Percentiles rank a stretch among this genome's conserved stretches.
These are phyloP conservation scores for Suillus tomentosus DNA, from an alignment of 768 basidiomycete species.

Conservation along the genomic window DNA sequence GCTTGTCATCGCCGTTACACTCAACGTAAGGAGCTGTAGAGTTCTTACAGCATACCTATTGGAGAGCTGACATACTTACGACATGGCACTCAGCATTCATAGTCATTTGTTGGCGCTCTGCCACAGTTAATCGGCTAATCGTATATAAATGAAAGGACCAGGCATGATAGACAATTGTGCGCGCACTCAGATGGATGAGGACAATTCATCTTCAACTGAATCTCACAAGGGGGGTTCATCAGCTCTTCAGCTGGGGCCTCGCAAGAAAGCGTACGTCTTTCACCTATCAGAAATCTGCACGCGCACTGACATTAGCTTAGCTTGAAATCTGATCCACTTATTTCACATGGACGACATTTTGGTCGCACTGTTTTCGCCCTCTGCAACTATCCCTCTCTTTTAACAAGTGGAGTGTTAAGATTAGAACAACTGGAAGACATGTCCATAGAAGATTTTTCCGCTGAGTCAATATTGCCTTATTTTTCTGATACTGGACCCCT, in stretches of 20 bases:
- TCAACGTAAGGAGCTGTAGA: neutral
- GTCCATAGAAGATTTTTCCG: neutral
- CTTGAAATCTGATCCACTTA: neutral
- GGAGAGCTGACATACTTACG: neutral
- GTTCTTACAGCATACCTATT: neutral
- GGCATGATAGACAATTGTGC: neutral
- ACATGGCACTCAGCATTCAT: neutral
- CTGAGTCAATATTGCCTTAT: neutral
- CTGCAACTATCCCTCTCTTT: conserved; percentile 4
- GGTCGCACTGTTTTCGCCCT: conserved; percentile 5
- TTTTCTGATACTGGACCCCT: neutral
- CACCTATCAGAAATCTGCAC: neutral
- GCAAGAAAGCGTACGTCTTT: neutral
- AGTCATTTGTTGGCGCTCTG: neutral
- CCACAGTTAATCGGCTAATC: neutral
- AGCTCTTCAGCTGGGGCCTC: neutral
- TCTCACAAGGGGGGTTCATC: neutral
- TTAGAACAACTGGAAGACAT: conserved; percentile 6
- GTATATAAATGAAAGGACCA: conserved; percentile 1
- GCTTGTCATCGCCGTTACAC: neutral
- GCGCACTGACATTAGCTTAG: neutral
- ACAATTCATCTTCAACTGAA: neutral
- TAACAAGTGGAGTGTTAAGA: conserved; percentile 13
- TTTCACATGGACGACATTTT: conserved; percentile 9
- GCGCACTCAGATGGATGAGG: neutral